phyloP scores from a whole-genome alignment of 192 early-diverging fungal genomes.

The Anaeromyces robustus region DNA sequence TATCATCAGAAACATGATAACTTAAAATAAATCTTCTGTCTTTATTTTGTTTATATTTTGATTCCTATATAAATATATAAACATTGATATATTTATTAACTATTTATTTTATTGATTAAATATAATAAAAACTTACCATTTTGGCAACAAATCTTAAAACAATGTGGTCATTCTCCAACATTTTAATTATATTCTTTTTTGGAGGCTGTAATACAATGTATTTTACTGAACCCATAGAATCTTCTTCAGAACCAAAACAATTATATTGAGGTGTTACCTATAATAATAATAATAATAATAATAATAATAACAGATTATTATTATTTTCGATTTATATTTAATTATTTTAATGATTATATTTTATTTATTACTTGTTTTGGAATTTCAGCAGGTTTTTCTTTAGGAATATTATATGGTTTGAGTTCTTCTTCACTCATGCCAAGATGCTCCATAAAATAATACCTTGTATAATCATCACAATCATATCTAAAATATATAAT shows the following conservation, averaged over 20 bases:
- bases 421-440: not conserved
- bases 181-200: constrained; percentile 50
- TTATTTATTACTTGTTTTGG: not conserved
- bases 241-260: constrained; percentile 43
- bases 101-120: not conserved
- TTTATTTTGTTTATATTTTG: constrained; percentile 41
- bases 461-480: not conserved
- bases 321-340: no score
- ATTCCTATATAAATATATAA: no score
- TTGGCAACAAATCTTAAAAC: constrained; percentile 39
- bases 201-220: constrained; percentile 44
- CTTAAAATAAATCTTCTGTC: constrained; percentile 40
- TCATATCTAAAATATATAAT: not conserved
- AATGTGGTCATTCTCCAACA: constrained; percentile 48
- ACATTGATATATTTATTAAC: no score
- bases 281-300: not conserved
- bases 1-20: constrained; percentile 42
- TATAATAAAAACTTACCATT: constrained; percentile 18
- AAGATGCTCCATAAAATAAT: not conserved
- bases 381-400: not conserved
- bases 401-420: not conserved
- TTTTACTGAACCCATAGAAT: constrained; percentile 35
- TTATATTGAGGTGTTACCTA: constrained; percentile 28
- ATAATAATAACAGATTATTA: no score
- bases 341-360: no score